Base-by-base conservation (phyloP, 208 protist species). In the Angomonas ambiguus region DNA sequence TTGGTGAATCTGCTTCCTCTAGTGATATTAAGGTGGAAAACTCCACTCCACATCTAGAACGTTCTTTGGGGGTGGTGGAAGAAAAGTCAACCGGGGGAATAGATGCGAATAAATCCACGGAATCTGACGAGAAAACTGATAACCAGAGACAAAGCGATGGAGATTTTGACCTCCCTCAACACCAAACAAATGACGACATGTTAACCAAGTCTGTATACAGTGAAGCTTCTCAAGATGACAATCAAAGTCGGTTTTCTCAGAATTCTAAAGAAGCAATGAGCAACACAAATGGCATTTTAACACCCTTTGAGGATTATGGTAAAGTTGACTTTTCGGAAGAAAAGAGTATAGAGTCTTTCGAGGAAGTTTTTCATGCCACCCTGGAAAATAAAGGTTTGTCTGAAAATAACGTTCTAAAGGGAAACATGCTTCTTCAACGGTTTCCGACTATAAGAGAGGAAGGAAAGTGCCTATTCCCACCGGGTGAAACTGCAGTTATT, bases 361-460 rank as follows among this genome's bases (percentile, higher is more conserved):
- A 95, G 69, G 35, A 3, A 6, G 58, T 70, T 10, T 30, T 82
- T 53, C 63, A 67, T n/a, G 33, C 62, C 11, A 80, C 86, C 61
- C 57, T 87, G 3, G 25, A 24, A 5, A 38, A 35, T 18, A 60
- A 76, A 1, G 84, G 81, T 1, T 28, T 85, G 31, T 32, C 60
- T 18, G 73, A 82, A 64, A 58, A 80, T 20, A 71, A 64, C 41
- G 60, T 84, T n/a, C 79, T 75, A 42, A 67, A 69, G 51, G 73
- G 62, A 18, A 70, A 69, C 35, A 65, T 96, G 24, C 68, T 81
- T 20, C 74, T 88, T 5, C 79, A 90, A 45, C 71, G 81, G 53
- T 93, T 85, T 71, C 82, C 74, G 41, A 92, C 83, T 6, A 82
- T 89, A 31, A 76, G 87, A 10, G 90, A 96, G 72, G 75, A 78